Conservation (phyloP, 2,329 filamentous ascomycete species). For the Colletotrichum lupini region DNA sequence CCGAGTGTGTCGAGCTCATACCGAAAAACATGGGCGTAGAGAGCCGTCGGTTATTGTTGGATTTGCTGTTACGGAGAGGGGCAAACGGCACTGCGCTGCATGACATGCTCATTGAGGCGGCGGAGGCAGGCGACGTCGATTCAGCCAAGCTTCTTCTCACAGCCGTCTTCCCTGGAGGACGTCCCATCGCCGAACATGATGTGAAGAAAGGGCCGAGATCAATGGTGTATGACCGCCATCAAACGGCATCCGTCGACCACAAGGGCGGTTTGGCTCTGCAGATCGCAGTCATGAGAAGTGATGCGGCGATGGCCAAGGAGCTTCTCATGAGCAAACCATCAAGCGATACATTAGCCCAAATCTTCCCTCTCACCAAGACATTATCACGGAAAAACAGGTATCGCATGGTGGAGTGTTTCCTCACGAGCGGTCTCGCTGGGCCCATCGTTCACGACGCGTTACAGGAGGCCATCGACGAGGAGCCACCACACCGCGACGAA, state of each 20-base stretch:
- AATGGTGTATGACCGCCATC: constrained; percentile 55
- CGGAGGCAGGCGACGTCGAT: constrained; percentile 57
- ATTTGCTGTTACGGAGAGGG: constrained; percentile 60
- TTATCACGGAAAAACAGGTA: constrained; percentile 57
- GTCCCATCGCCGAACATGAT: constrained; percentile 35
- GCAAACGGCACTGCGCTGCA: constrained; percentile 59
- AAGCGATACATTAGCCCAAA: constrained; percentile 56
- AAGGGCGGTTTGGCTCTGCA: constrained; percentile 63
- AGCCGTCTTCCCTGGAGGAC: constrained; percentile 55
- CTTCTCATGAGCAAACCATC: constrained; percentile 61
- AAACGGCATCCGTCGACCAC: constrained; percentile 63
- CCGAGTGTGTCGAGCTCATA: constrained; percentile 60
- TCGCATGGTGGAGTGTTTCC: constrained; percentile 60
- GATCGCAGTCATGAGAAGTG: constrained; percentile 58
- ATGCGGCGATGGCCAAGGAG: constrained; percentile 55
- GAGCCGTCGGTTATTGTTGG: constrained; percentile 56
- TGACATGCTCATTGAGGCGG: constrained; percentile 62
- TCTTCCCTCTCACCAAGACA: constrained; percentile 60
- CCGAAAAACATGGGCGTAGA: constrained; percentile 59
- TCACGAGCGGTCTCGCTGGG: constrained; percentile 59
- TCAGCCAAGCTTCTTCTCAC: constrained; percentile 62
- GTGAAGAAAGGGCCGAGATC: constrained; percentile 38
- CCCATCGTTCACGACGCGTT: constrained; percentile 60
- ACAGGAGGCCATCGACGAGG: constrained; percentile 63
- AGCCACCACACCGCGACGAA: constrained; percentile 59